A percentile compares a stretch with the other conserved stretches of the same genome.
These are phyloP conservation scores for Fusarium anthophilum DNA, from an alignment of 2,329 filamentous ascomycete species.

Conservation along the genomic window DNA sequence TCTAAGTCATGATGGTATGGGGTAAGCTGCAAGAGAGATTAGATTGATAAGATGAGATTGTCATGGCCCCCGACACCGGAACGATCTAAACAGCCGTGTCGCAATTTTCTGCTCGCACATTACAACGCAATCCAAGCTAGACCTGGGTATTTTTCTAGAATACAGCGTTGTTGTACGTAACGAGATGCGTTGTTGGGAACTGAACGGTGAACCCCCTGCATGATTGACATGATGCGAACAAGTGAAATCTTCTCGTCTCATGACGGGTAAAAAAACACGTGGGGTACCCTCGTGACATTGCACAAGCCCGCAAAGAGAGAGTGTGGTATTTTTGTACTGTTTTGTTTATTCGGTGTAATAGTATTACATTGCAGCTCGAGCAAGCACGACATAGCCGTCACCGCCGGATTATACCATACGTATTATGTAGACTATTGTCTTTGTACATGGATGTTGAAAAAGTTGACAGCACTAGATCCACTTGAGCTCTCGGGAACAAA, in stretches of 20 bases:
- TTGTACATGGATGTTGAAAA: background rate
- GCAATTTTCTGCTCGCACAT: slow-evolving; percentile 27
- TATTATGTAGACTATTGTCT: background rate
- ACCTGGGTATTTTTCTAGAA: background rate
- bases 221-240: background rate
- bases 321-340: background rate
- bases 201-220: background rate
- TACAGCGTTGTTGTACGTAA: slow-evolving; percentile 24
- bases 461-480: slow-evolving; percentile 5
- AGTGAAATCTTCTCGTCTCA: slow-evolving; percentile 30
- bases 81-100: slow-evolving; percentile 20
- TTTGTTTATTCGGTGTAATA: background rate
- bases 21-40: slow-evolving; percentile 22
- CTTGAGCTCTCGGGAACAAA: slow-evolving; percentile 1
- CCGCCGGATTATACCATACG: slow-evolving; percentile 9
- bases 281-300: slow-evolving; percentile 20
- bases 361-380: background rate
- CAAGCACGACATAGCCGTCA: slow-evolving; percentile 14
- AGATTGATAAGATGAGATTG: slow-evolving; percentile 40
- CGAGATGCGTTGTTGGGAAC: background rate
- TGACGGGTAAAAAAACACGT: slow-evolving; percentile 28
- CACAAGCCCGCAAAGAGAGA: background rate
- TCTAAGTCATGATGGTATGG: slow-evolving; percentile 27
- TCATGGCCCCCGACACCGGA: slow-evolving; percentile 31
- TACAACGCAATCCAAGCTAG: background rate